Conservation (phyloP, 2,329 filamentous ascomycete genomes). For the Trichoderma gracile region DNA sequence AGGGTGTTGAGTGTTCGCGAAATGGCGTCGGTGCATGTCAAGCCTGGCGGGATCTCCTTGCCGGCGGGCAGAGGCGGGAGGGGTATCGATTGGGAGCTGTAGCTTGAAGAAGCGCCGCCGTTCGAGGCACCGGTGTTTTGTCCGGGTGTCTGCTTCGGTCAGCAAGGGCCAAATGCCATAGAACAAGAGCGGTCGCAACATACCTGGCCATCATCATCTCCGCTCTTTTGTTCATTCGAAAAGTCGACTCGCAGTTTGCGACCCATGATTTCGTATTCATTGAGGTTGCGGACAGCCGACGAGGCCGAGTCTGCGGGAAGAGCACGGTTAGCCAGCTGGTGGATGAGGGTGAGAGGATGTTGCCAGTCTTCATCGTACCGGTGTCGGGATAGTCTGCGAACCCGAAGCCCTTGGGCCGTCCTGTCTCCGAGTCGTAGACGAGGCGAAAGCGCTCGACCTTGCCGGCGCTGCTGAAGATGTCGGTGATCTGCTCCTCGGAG, state of each 20-base stretch:
- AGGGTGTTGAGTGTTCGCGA: conserved; percentile 86
- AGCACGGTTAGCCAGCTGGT: conserved; percentile 27
- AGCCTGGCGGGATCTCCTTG: conserved; percentile 76
- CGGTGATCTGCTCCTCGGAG: conserved; percentile 92
- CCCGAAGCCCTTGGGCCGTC: conserved; percentile 92
- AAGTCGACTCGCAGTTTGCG: conserved; percentile 94
- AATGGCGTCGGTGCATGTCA: conserved; percentile 87
- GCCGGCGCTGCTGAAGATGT: conserved; percentile 88
- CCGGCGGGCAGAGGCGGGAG: conserved; percentile 83
- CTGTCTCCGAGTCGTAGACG: conserved; percentile 94
- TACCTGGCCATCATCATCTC: conserved; percentile 52
- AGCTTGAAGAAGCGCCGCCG: conserved; percentile 36
- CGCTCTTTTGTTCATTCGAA: conserved; percentile 83
- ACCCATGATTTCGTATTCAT: conserved; percentile 93
- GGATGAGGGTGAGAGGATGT: not conserved
- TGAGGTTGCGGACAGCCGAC: conserved; percentile 90
- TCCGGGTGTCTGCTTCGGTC: conserved; percentile 28
- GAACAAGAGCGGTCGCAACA: not conserved
- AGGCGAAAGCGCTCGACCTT: conserved; percentile 89
- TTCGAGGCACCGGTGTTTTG: conserved; percentile 38
- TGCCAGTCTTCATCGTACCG: conserved; percentile 51
- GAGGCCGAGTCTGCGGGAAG: conserved; percentile 67
- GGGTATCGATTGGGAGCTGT: conserved; percentile 46
- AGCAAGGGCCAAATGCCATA: conserved; percentile 2
- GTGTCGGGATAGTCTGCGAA: conserved; percentile 95